A percentile compares a stretch with the other conserved stretches of the same genome.
Conservation (phyloP, 164 flowering plant genomes). For the Annona squamosa region DNA sequence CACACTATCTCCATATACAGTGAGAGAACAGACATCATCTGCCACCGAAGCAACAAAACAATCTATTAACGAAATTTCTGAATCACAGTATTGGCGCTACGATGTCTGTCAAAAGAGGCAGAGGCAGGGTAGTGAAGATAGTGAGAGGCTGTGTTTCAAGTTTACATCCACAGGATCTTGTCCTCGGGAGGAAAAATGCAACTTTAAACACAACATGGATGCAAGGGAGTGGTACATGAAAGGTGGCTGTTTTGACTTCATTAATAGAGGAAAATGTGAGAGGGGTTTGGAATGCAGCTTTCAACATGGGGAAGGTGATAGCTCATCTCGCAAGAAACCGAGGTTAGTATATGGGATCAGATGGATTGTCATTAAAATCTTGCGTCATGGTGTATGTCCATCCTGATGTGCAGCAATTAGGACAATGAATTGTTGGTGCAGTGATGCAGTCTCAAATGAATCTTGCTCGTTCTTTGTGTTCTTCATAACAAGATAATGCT, state of each 20-base stretch:
- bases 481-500: not conserved
- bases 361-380: slow-evolving; percentile 1
- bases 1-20: slow-evolving; percentile 64
- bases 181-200: slow-evolving; percentile 65
- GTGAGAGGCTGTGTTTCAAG: slow-evolving; percentile 68
- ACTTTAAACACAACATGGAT: slow-evolving; percentile 65
- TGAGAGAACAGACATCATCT: slow-evolving; percentile 18
- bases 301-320: slow-evolving; percentile 58
- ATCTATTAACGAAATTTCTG: slow-evolving; percentile 34
- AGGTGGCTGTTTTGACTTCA: slow-evolving; percentile 93
- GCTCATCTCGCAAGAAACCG: slow-evolving; percentile 26
- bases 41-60: slow-evolving; percentile 39
- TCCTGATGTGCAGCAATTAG: not conserved
- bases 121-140: slow-evolving; percentile 49
- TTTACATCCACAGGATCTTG: slow-evolving; percentile 81
- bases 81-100: slow-evolving; percentile 90
- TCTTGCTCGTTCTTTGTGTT: not conserved
- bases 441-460: not conserved
- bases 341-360: slow-evolving; percentile 37
- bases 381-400: not conserved
- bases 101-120: slow-evolving; percentile 77
- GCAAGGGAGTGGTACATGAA: slow-evolving; percentile 59
- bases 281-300: slow-evolving; percentile 80
- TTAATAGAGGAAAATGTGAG: slow-evolving; percentile 90
- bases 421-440: not conserved